Percentiles rank a stretch among this genome's conserved stretches.
Evolutionary conservation across 2,329 filamentous ascomycete genomes (phyloP).

Genomic region (Pseudogymnoascus pannorum): DNA sequence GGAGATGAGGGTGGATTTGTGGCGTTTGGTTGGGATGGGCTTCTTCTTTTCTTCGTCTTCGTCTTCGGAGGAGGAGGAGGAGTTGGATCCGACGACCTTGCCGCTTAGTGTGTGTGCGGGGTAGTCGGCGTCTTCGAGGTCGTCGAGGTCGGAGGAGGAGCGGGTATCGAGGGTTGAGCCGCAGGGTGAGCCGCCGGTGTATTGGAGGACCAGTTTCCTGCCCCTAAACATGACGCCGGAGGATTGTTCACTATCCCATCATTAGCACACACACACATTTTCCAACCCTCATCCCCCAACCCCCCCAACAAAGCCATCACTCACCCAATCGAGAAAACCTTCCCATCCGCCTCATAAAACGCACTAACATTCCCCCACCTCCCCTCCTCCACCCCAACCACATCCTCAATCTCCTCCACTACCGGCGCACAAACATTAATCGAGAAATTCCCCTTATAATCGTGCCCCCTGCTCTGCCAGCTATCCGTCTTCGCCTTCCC

Average conservation of each 20-base stretch:
- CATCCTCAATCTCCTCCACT: constrained; percentile 55
- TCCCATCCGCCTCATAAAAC: constrained; percentile 60
- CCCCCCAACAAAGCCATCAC: too few relatives aligned
- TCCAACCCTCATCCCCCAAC: background rate
- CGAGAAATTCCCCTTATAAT: constrained; percentile 76
- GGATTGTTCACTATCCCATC: constrained; percentile 45
- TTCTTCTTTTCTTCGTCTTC: constrained; percentile 28
- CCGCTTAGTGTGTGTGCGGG: constrained; percentile 20
- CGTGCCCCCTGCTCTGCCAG: constrained; percentile 62
- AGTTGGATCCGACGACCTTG: background rate
- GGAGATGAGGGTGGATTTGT: constrained; percentile 81
- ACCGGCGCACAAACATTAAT: constrained; percentile 74
- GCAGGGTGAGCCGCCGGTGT: constrained; percentile 70
- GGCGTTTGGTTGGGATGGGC: constrained; percentile 30
- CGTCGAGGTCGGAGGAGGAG: constrained; percentile 27
- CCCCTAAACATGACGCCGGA: constrained; percentile 52
- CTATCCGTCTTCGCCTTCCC: constrained; percentile 50
- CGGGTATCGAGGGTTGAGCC: constrained; percentile 36
- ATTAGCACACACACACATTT: constrained; percentile 13
- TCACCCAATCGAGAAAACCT: constrained; percentile 70
- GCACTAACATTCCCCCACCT: constrained; percentile 70
- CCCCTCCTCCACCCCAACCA: constrained; percentile 55
- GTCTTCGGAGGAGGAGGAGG: too few relatives aligned
- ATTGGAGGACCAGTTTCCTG: constrained; percentile 69
- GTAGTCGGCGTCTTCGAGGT: constrained; percentile 29